Evolutionary conservation across 2,329 filamentous ascomycete species (phyloP), one percentile per base, ranked within the genome.

Genomic region (Pleurostoma richardsiae): DNA sequence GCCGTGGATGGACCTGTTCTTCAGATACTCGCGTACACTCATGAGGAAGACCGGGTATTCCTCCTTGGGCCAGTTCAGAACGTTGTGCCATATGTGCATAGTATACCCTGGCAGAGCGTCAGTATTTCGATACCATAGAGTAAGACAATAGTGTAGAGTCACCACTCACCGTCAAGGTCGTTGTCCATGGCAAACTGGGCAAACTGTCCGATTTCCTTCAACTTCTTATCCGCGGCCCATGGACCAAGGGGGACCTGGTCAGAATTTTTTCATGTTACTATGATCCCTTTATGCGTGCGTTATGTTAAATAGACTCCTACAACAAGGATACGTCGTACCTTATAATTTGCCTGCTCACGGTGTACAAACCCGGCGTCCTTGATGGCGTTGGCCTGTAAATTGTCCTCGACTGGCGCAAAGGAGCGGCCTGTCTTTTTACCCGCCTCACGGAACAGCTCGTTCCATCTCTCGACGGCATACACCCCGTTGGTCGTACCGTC

Each of bases 361-460:
- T 83, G 76, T 3, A 75, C 69, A 47, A 81, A 83, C 0, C 81
- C 80, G 2, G 76, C 72, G 30, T 76, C 71, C 56, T 72, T 67
- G 62, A 83, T 77, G 3, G 55, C 58, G 67, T 71, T 79, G 4
- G 59, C 65, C 49, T 77, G 75, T 33, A 81, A 58, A 40, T 74
- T 70, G 39, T 79, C 71, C 1, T 75, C 77, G 29, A 81, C 68
- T 3, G 64, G 75, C 68, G 47, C 77, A 66, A 49, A 80, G 67
- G 45, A 70, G 62, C 36, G 66, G 49, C 56, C 74, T 54, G 62
- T 66, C 54, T 54, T 66, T 57, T 66, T 64, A 39, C 73, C 72
- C 19, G 74, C 74, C 10, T 72, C 63, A 40, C 54, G 54, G 40
- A 63, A 67, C 7, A 59, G 49, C 41, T 51, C 54, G 10, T 53